phyloP scores from a whole-genome alignment of 768 basidiomycete genomes.

The Sistotremastrum suecicum region DNA sequence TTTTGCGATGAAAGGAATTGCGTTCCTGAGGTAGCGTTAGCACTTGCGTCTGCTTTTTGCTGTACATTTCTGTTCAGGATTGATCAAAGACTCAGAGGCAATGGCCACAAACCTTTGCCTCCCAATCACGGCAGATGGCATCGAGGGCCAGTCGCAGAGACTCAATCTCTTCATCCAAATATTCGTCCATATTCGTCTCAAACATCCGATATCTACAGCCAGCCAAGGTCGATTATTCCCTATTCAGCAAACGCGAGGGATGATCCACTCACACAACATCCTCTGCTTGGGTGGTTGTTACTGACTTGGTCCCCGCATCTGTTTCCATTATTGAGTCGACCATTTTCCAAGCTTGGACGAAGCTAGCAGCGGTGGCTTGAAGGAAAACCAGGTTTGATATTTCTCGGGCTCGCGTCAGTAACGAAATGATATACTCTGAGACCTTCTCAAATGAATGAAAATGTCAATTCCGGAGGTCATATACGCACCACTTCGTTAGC shows the following conservation, averaged over 20 bases:
- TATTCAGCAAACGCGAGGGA: not conserved
- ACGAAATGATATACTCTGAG: slow-evolving; percentile 70
- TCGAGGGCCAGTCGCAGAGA: slow-evolving; percentile 62
- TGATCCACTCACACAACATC: slow-evolving; percentile 58
- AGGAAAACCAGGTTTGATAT: slow-evolving; percentile 61
- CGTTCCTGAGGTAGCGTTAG: slow-evolving; percentile 13
- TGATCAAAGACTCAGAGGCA: slow-evolving; percentile 1
- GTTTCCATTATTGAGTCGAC: slow-evolving; percentile 60
- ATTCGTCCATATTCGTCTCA: slow-evolving; percentile 94
- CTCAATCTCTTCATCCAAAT: slow-evolving; percentile 88
- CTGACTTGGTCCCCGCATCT: slow-evolving; percentile 9
- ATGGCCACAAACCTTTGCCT: slow-evolving; percentile 39
- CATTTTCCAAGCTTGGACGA: slow-evolving; percentile 77
- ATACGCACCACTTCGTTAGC: slow-evolving; percentile 66
- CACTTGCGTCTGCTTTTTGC: slow-evolving; percentile 1
- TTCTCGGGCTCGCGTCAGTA: slow-evolving; percentile 66
- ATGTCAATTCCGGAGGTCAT: not conserved
- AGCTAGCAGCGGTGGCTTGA: slow-evolving; percentile 78
- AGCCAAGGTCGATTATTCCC: not conserved
- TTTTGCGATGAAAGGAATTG: slow-evolving; percentile 78
- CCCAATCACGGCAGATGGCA: slow-evolving; percentile 67
- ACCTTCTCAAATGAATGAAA: slow-evolving; percentile 33
- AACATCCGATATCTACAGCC: slow-evolving; percentile 77
- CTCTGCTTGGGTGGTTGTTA: slow-evolving; percentile 47
- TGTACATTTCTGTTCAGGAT: slow-evolving; percentile 9